phyloP scores from a whole-genome alignment of 768 basidiomycete genomes.

The Butyriboletus loyo region DNA sequence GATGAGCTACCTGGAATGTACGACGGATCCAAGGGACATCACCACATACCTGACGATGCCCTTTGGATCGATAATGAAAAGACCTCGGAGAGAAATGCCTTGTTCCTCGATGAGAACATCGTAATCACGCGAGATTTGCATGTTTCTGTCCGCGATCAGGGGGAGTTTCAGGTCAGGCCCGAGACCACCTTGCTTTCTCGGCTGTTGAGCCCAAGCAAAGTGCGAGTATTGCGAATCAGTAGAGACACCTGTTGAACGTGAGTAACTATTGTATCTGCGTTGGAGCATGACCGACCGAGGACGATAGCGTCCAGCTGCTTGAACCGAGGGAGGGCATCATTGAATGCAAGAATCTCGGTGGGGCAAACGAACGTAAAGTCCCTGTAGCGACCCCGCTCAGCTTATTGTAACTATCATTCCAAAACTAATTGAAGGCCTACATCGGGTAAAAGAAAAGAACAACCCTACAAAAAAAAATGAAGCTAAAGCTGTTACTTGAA shows the following conservation, averaged over 20 bases:
- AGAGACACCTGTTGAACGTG: conserved; percentile 54
- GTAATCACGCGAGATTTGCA: conserved; percentile 80
- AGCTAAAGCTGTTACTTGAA: background rate
- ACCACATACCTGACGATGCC: conserved; percentile 58
- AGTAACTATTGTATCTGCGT: background rate
- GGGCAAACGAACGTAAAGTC: conserved; percentile 91
- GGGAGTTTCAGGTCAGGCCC: conserved; percentile 87
- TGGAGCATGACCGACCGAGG: conserved; percentile 50
- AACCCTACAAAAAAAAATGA: conserved; percentile 56
- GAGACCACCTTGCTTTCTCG: conserved; percentile 84
- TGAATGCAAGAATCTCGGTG: conserved; percentile 96
- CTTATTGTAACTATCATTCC: background rate
- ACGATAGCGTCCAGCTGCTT: conserved; percentile 69
- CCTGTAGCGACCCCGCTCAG: conserved; percentile 36
- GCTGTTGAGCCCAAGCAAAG: conserved; percentile 80
- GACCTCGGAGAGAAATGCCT: conserved; percentile 83
- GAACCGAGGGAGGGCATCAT: conserved; percentile 79
- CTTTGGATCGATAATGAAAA: conserved; percentile 86
- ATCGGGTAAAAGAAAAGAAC: conserved; percentile 93
- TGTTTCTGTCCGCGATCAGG: conserved; percentile 74
- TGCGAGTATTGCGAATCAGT: conserved; percentile 90
- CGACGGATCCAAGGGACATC: background rate
- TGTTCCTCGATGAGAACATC: conserved; percentile 86
- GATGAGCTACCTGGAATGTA: background rate
- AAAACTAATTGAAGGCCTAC: conserved; percentile 42